Evolutionary conservation across 108 stramenopile genomes (phyloP).

Genomic region (Hondaea fermentalgiana): DNA sequence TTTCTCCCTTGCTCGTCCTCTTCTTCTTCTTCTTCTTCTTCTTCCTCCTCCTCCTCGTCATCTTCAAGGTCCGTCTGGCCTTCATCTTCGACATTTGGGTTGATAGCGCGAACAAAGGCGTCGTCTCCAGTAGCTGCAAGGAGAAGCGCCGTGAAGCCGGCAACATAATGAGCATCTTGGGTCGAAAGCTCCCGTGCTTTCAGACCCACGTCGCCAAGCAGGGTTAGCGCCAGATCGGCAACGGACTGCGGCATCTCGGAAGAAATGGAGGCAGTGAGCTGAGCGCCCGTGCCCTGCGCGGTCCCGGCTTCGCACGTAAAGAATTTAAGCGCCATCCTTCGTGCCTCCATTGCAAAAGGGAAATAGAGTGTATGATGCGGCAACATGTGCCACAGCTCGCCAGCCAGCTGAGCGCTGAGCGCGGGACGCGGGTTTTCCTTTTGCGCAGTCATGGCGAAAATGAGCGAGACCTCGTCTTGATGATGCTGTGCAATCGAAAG

Average conservation of each 20-base stretch:
- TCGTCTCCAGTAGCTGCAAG: not conserved
- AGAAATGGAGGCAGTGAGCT: not conserved
- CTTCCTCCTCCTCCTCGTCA: not conserved
- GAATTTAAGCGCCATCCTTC: not conserved
- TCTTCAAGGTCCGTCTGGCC: not conserved
- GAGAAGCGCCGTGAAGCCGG: not conserved
- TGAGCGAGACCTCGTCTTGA: not conserved
- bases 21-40: not conserved
- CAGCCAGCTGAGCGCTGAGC: not conserved
- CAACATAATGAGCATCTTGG: not conserved
- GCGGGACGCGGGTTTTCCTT: conserved; percentile 11
- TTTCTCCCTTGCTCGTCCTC: not conserved
- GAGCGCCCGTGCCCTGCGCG: not conserved
- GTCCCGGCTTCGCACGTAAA: not conserved
- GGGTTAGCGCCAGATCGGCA: not conserved
- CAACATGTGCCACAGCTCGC: not conserved
- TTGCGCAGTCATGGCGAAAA: not conserved
- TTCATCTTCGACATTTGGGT: not conserved
- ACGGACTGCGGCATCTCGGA: not conserved
- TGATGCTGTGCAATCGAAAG: not conserved
- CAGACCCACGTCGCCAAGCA: not conserved
- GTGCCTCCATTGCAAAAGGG: not conserved
- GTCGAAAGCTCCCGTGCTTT: not conserved
- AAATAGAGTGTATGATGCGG: not conserved
- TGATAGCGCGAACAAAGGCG: not conserved